phyloP scores from a whole-genome alignment of 805 yeast species.

The Teunomyces barrocoloradensis region DNA sequence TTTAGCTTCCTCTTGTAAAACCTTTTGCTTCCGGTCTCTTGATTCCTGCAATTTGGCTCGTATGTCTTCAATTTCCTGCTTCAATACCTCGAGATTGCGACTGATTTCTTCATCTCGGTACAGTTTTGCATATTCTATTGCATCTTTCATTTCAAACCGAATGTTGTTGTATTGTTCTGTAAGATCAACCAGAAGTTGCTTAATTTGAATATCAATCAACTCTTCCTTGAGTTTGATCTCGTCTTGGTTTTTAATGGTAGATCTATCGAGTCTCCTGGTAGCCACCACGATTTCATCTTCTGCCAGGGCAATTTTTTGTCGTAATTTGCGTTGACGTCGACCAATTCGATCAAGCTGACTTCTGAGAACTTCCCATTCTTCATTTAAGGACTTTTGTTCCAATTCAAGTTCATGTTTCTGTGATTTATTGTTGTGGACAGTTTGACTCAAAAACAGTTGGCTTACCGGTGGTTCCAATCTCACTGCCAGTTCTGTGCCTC shows the following conservation, averaged over 20 bases:
- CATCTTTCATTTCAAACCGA: conserved; percentile 32
- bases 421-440: conserved; percentile 1
- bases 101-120: conserved; percentile 18
- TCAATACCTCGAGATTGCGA: background rate
- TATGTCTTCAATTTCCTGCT: background rate
- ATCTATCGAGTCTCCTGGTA: background rate
- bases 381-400: conserved; percentile 7
- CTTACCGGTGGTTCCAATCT: background rate
- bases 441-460: background rate
- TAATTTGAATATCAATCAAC: conserved; percentile 24
- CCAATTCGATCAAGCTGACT: conserved; percentile 1
- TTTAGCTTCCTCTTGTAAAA: background rate
- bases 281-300: conserved; percentile 11
- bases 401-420: conserved; percentile 7
- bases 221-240: conserved; percentile 30
- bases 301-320: background rate
- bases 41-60: background rate
- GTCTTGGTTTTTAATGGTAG: conserved; percentile 4
- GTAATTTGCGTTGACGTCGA: background rate
- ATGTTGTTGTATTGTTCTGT: conserved; percentile 28
- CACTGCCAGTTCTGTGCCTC: conserved; percentile 1
- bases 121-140: conserved; percentile 24
- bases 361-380: conserved; percentile 10
- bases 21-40: background rate
- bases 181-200: conserved; percentile 26